Percentiles rank a stretch among this genome's conserved stretches.
Evolutionary conservation across 1,139 yeast species (phyloP).

Genomic region (Yamadazyma diospyri): DNA sequence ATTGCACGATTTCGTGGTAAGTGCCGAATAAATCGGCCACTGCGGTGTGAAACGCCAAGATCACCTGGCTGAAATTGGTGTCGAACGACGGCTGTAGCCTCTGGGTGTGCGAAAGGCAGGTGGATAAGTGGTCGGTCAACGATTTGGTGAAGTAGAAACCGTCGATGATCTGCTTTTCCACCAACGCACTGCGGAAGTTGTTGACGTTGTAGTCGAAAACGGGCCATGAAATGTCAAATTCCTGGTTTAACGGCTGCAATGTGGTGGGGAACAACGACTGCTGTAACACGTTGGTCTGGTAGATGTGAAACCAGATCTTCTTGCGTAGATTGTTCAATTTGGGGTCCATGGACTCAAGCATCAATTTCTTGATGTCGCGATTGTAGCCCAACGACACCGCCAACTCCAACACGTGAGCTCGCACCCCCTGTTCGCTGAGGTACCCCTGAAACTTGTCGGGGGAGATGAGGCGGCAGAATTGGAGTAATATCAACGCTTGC

Average conservation of each 20-base stretch:
- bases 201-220: conserved; percentile 6
- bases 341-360: conserved; percentile 20
- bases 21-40: neutral
- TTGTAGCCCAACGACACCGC: conserved; percentile 50
- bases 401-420: conserved; percentile 44
- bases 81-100: conserved; percentile 3
- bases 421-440: conserved; percentile 15
- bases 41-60: conserved; percentile 1
- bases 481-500: conserved; percentile 38
- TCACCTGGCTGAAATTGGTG: conserved; percentile 1
- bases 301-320: conserved; percentile 36
- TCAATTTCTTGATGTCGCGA: conserved; percentile 42
- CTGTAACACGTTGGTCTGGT: conserved; percentile 7
- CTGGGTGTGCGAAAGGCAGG: conserved; percentile 5
- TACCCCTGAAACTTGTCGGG: conserved; percentile 30
- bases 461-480: conserved; percentile 24
- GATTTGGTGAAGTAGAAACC: conserved; percentile 5
- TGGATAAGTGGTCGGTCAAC: conserved; percentile 1
- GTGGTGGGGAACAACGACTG: conserved; percentile 8
- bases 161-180: conserved; percentile 12
- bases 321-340: conserved; percentile 37
- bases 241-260: conserved; percentile 6
- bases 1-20: neutral
- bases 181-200: conserved; percentile 9
- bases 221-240: conserved; percentile 12